Evolutionary conservation across 2,329 filamentous ascomycete genomes (phyloP).

Genomic region (Pseudonectria buxi): DNA sequence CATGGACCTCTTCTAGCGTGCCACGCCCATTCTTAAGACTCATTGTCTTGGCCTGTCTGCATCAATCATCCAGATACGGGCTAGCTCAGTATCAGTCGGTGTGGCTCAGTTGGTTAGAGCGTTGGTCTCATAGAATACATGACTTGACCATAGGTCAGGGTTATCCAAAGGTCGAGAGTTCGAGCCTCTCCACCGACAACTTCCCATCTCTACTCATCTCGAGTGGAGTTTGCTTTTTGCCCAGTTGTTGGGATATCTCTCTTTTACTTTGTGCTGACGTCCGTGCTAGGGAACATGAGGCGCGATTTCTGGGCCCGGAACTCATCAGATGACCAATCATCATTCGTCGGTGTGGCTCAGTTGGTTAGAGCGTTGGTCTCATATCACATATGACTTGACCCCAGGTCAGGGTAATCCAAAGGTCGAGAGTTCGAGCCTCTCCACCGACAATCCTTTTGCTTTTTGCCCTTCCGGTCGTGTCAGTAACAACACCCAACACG

Average conservation of each 20-base stretch:
- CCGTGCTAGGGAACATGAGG: too few species aligned
- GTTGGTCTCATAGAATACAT: slow-evolving; percentile 22
- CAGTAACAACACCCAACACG: too few species aligned
- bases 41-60: too few species aligned
- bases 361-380: slow-evolving; percentile 25
- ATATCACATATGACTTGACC: slow-evolving; percentile 17
- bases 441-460: slow-evolving; percentile 15
- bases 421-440: slow-evolving; percentile 25
- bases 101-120: slow-evolving; percentile 25
- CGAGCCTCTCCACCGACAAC: slow-evolving; percentile 10
- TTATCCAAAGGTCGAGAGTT: slow-evolving; percentile 25
- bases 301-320: too few species aligned
- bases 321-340: too few species aligned
- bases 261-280: too few species aligned
- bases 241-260: too few species aligned
- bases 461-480: background rate
- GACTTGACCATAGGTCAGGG: slow-evolving; percentile 17
- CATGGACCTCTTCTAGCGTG: too few species aligned
- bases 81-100: slow-evolving; percentile 11
- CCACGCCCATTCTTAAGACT: background rate
- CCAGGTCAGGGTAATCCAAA: slow-evolving; percentile 20
- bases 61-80: slow-evolving; percentile 9
- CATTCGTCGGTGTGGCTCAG: slow-evolving; percentile 20
- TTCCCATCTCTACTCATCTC: too few species aligned
- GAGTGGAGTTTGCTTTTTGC: too few species aligned